These are phyloP conservation scores for Gloeopeniophorella convolvens DNA, from an alignment of 768 basidiomycete species.

Conservation along the genomic window DNA sequence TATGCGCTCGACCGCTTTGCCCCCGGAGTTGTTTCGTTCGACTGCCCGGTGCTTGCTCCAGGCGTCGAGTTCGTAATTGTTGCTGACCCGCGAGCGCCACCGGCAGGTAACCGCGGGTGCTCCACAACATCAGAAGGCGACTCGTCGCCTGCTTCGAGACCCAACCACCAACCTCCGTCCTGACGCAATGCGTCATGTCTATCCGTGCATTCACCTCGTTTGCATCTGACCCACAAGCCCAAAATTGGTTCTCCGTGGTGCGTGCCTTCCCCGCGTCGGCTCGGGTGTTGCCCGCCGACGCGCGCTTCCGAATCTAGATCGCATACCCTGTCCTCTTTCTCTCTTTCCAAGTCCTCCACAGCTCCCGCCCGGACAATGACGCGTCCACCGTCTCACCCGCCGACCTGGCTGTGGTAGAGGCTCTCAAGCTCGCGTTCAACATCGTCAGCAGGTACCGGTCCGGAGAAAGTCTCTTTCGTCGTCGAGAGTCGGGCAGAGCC, in stretches of 20 bases:
- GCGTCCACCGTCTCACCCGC: neutral
- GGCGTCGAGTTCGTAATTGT: too few species aligned
- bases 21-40: too few species aligned
- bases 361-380: neutral
- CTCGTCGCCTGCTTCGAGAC: too few species aligned
- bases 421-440: constrained; percentile 12
- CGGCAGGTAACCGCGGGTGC: too few species aligned
- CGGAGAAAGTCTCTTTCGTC: neutral
- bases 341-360: constrained; percentile 2
- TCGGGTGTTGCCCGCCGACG: neutral
- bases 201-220: neutral
- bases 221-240: neutral
- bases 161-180: too few species aligned
- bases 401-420: constrained; percentile 15
- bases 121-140: too few species aligned
- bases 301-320: neutral
- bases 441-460: constrained; percentile 1
- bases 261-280: neutral
- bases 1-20: too few species aligned
- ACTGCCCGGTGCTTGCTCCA: too few species aligned
- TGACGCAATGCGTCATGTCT: constrained; percentile 6
- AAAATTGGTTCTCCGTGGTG: constrained; percentile 8
- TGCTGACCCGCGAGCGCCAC: too few species aligned
- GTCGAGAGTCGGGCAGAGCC: neutral
- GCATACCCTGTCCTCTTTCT: constrained; percentile 12